Percentiles rank a stretch among this genome's conserved stretches.
Conservation (phyloP, 78 protist genomes). For the Guillardia theta region DNA sequence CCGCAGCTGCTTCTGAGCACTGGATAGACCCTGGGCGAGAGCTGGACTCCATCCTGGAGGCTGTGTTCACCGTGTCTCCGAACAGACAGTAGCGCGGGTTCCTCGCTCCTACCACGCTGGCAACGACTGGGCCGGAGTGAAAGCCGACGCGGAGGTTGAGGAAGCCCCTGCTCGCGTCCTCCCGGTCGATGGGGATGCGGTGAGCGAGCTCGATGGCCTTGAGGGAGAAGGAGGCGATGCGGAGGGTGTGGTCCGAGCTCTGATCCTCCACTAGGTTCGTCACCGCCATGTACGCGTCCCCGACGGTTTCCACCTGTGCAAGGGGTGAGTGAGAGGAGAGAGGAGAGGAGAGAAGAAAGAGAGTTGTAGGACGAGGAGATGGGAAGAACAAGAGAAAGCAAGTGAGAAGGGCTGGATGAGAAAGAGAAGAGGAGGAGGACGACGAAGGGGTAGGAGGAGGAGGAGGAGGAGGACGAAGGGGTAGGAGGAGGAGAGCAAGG, state of each 20-base stretch:
- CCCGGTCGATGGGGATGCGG: background rate
- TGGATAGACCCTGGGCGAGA: background rate
- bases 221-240: background rate
- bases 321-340: no score
- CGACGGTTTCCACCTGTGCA: background rate
- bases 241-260: background rate
- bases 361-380: no score
- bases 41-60: background rate
- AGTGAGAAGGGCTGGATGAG: no score
- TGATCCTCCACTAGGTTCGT: background rate
- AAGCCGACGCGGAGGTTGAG: background rate
- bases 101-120: background rate
- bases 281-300: background rate
- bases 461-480: no score
- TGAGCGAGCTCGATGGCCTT: background rate
- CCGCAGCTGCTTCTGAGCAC: background rate
- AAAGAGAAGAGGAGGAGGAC: no score
- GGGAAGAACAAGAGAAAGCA: no score
- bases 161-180: background rate
- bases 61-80: constrained; percentile 53
- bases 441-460: no score
- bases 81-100: constrained; percentile 41
- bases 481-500: no score
- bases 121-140: background rate
- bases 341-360: no score